Evolutionary conservation across 345 rosid genomes (phyloP).

Genomic region (Schrenkiella parvula): DNA sequence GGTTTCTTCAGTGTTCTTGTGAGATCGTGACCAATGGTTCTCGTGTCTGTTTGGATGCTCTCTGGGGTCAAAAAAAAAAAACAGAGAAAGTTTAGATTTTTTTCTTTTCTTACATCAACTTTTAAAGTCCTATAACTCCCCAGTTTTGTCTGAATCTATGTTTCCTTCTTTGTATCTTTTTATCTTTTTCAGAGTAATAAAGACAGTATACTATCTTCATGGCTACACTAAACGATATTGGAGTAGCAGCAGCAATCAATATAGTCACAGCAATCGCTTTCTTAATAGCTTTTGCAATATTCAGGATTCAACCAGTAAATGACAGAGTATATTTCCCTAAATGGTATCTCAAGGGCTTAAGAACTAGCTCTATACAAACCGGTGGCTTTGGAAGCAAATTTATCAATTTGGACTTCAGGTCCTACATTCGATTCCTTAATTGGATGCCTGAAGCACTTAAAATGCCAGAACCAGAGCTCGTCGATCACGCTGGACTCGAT

Average conservation of each 20-base stretch:
- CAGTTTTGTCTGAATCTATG: slow-evolving; percentile 12
- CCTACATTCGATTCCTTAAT: slow-evolving; percentile 60
- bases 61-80: slow-evolving; percentile 1
- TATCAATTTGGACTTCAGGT: slow-evolving; percentile 71
- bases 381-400: slow-evolving; percentile 67
- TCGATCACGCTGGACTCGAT: slow-evolving; percentile 89
- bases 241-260: slow-evolving; percentile 80
- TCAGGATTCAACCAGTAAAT: slow-evolving; percentile 86
- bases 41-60: neutral
- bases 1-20: neutral
- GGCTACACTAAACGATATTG: slow-evolving; percentile 83
- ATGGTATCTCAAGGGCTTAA: slow-evolving; percentile 83
- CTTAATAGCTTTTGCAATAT: slow-evolving; percentile 69
- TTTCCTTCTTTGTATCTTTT: neutral
- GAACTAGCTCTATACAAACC: slow-evolving; percentile 55
- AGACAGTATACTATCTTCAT: slow-evolving; percentile 29
- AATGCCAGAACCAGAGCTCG: slow-evolving; percentile 93
- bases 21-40: slow-evolving; percentile 13
- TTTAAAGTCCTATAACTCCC: neutral
- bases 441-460: slow-evolving; percentile 96
- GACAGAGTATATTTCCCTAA: slow-evolving; percentile 94
- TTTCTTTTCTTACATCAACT: neutral
- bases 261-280: slow-evolving; percentile 74
- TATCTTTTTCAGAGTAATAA: slow-evolving; percentile 22
- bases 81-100: neutral